Base-by-base conservation (phyloP, 2,329 filamentous ascomycete species). In the Chaetomium globosum region DNA sequence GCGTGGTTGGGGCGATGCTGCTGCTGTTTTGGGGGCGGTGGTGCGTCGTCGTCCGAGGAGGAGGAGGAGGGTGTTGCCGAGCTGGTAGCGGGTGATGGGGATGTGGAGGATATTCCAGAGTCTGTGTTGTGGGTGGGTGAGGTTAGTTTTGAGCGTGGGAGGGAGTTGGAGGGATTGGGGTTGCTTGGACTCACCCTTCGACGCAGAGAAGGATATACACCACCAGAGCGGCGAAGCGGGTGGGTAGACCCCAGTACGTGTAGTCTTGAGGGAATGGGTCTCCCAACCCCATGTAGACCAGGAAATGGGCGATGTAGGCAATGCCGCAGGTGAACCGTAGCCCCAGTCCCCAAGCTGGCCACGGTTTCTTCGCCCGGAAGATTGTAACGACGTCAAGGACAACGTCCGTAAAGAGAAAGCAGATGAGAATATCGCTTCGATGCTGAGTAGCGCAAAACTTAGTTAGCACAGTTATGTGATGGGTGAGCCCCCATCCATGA, bases 151-250 rank as follows among this genome's bases (percentile, higher is more conserved):
- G 4, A 51, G 19, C 4, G 8, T 23, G 19, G n/a, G n/a, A 23
- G 7, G 19, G 16, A 3, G 2, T 10, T 21, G 19, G 19, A 49
- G 16, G 5, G 13, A 5, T 12, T 52, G 23, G 16, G 3, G 8
- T 6, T 6, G 31, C 8, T 36, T 30, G 5, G 13, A 63, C 70
- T 39, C 60, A 71, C 67, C 75, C 73, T 59, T 76, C 71, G 28
- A 74, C 68, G 72, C 77, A 79, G 23, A 80, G 69, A 58, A 80
- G 74, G 57, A 75, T 68, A 64, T 79, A 74, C 8, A 78, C 73
- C 55, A 78, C 66, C 9, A 72, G 72, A 9, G 74, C 73, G 2
- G 76, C 71, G 46, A 71, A 72, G 23, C 67, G 66, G 6, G 71
- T 65, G 49, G 68, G 31, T 59, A 80, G 67, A 21, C 72, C 75